Conservation (phyloP, 2,329 filamentous ascomycete species). For the Nemania serpens region DNA sequence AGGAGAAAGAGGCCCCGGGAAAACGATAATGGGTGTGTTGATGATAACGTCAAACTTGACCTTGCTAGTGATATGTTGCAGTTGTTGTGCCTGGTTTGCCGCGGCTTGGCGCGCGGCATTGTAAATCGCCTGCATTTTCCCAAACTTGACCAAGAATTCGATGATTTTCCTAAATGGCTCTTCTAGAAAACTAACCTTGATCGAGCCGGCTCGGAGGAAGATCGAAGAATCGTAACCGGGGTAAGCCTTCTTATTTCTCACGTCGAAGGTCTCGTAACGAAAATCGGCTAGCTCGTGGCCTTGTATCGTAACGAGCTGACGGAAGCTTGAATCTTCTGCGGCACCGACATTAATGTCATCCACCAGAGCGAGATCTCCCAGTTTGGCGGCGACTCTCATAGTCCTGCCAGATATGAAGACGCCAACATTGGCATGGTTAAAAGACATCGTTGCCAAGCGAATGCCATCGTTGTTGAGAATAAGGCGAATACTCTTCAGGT, state of each 20-base stretch:
- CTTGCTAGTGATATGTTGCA: constrained; percentile 86
- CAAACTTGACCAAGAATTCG: constrained; percentile 97
- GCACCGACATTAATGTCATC: constrained; percentile 95
- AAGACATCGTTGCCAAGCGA: constrained; percentile 85
- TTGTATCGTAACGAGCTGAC: constrained; percentile 90
- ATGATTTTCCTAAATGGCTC: constrained; percentile 98
- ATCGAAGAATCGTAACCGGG: constrained; percentile 95
- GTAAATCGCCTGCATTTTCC: constrained; percentile 99
- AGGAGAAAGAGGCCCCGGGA: constrained; percentile 77
- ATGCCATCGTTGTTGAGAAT: constrained; percentile 98
- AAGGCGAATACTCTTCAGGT: constrained; percentile 89
- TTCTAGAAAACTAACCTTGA: constrained; percentile 96
- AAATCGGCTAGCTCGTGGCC: constrained; percentile 96
- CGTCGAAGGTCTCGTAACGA: constrained; percentile 93
- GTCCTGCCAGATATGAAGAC: constrained; percentile 85
- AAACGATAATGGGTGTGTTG: constrained; percentile 94
- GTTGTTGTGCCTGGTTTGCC: constrained; percentile 87
- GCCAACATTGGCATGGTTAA: constrained; percentile 90
- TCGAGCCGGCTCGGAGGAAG: constrained; percentile 86
- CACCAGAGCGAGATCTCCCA: constrained; percentile 86
- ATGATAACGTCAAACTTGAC: constrained; percentile 94
- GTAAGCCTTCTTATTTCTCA: constrained; percentile 70
- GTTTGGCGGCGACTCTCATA: constrained; percentile 83
- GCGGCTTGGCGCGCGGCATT: constrained; percentile 95
- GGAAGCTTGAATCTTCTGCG: constrained; percentile 76